These are phyloP conservation scores for Infundibulicybe gibba DNA, from an alignment of 768 basidiomycete genomes.

Conservation along the genomic window DNA sequence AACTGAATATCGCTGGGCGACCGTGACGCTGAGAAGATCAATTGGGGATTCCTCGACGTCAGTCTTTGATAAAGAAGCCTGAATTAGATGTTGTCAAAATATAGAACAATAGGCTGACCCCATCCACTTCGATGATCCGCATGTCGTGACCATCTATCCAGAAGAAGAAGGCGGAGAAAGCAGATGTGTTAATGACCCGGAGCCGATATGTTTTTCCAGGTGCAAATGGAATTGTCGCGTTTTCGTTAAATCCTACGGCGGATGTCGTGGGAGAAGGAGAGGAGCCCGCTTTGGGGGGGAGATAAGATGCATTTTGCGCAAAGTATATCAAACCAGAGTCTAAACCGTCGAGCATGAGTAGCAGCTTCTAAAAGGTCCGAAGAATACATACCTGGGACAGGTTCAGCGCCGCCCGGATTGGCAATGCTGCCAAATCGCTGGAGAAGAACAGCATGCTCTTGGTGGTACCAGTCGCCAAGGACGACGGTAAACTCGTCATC, in stretches of 20 bases:
- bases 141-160: conserved; percentile 90
- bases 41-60: conserved; percentile 75
- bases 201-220: conserved; percentile 90
- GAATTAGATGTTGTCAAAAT: neutral
- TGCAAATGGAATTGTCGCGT: conserved; percentile 79
- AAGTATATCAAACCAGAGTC: conserved; percentile 85
- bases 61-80: conserved; percentile 36
- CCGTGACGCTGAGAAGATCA: conserved; percentile 70
- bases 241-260: conserved; percentile 80
- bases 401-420: conserved; percentile 85
- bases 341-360: conserved; percentile 17
- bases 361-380: neutral
- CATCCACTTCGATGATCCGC: conserved; percentile 81
- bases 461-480: conserved; percentile 92
- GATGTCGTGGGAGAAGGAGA: conserved; percentile 47
- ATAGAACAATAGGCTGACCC: conserved; percentile 40
- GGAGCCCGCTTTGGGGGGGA: conserved; percentile 52
- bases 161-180: conserved; percentile 74
- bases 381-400: conserved; percentile 66
- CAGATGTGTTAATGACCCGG: conserved; percentile 81
- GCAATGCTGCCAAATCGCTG: conserved; percentile 63
- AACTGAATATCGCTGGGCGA: conserved; percentile 91
- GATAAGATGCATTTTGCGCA: conserved; percentile 68
- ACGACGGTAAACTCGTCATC: conserved; percentile 90
- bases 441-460: conserved; percentile 61